Evolutionary conservation across 75 land plant genomes (phyloP), one percentile per base, ranked within the genome.

Genomic region (Isoetes taiwanensis): DNA sequence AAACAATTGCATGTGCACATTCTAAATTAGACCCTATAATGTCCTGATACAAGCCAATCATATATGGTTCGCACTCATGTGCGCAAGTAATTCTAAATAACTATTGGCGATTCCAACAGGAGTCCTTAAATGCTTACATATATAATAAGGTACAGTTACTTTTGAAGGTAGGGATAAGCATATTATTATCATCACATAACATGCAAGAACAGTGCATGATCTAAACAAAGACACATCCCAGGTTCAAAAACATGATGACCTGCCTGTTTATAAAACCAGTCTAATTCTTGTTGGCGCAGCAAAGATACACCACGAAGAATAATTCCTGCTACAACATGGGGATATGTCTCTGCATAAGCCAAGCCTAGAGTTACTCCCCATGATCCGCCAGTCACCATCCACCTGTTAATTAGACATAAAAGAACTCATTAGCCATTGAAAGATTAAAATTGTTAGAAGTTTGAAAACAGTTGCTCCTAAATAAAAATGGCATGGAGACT

Each of bases 221-320:
- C 9, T 37, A 37, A 37, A 37, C 14, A 14, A 9, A 9, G 39
- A 37, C 9, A 37, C 9, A 14, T 37, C 12, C 14, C 14, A 37
- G 39, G 9, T 14, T 9, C 39, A 37, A 9, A 46, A 6, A n/a
- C n/a, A 5, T 23, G 30, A 20, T 12, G 25, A 1, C 19, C 71
- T 59, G 87, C 98, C 59, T 87, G 91, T 62, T 88, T 80, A 61
- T 94, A 94, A 57, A 94, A 84, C 99, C 99, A 94, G 42, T 89
- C 99, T 61, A 94, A 67, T 61, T 94, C 99, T 67, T 84, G 82
- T 54, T 90, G 87, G 14, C 99, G 77, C 59, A 94, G 52, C 52
- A 94, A 57, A 62, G 86, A 94, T 9, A 94, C 93, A 27, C 99
- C 99, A 71, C 99, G 79, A 30, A 94, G 73, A 30, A 94, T 67